Evolutionary conservation across 108 stramenopile genomes (phyloP), one percentile per base, ranked within the genome.

Genomic region (Bacterosira constricta): DNA sequence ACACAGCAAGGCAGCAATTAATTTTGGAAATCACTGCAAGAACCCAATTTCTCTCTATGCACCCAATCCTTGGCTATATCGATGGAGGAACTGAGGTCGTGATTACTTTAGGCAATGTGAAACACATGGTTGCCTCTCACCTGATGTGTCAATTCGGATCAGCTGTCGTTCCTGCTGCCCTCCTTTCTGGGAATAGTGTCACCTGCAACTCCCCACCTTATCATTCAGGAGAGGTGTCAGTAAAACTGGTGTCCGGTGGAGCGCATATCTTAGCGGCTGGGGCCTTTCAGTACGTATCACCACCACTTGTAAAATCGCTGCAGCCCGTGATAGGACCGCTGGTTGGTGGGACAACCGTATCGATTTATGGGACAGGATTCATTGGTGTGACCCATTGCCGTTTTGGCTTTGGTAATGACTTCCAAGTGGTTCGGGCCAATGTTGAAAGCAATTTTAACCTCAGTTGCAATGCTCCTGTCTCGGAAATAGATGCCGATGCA

Each of bases 1-100:
- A 77, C 34, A 56, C 50, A 3, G 67, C 76, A 29, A 41, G 49
- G 21, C 2, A 59, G 18, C n/a, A 35, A 23, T 69, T 69, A 41
- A 26, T 54, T 0, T 42, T 77, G 55, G 67, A 66, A 31, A 62
- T 77, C 0, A 69, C 68, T 37, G 52, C 76, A 39, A 44, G 76
- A 25, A 35, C 55, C 0, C 77, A 55, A 38, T 73, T 82, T 30
- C 41, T 68, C 20, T 74, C 49, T 15, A 73, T 82, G 46, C 50
- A 66, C 39, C 81, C 81, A 21, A 52, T 37, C 13, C 31, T 60
- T 30, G 81, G 81, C 2, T 74, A 77, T 11, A 44, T 63, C 18
- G 50, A 29, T 17, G 81, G 81, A 29, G 81, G 81, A 11, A 82
- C 77, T 1, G 41, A 62, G 21, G 57, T 82, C 34, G 47, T 44